Base-by-base conservation (phyloP, 768 basidiomycete species). In the Hericium coralloides region DNA sequence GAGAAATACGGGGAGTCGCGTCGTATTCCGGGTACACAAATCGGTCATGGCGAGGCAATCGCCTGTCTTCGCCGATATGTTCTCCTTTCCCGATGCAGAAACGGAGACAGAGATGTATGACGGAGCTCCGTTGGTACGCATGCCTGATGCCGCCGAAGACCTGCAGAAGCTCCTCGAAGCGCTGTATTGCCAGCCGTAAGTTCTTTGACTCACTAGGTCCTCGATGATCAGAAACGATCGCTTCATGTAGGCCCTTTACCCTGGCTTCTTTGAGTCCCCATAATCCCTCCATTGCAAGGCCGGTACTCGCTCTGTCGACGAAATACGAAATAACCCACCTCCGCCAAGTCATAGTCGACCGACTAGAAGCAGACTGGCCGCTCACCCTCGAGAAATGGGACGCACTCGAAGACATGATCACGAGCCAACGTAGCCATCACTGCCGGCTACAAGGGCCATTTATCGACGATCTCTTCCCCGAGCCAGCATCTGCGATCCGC, bases 321-420 rank as follows among this genome's bases (percentile, higher is more conserved):
- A 45, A 54, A 58, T 70, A 22, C 67, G 67, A 50, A 65, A 68
- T 51, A 65, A 17, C 14, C 25, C 31, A 18, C 49, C 52, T 22
- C 25, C 49, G 52, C 39, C 20, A 58, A 10, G 26, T 18, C 55
- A 17, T 48, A 66, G 67, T 2, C 65, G 66, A n/a, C 58, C 65
- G 14, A 66, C 66, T 3, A 65, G 66, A 60, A 66, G 65, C 38
- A 66, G 67, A 2, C 67, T 67, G 43, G 43, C 64, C 60, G 9
- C 66, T 63, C 49, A 67, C 67, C 22, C 66, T 68, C 59, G 64
- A 62, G 12, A 65, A 69, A 55, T 67, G 66, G 68, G 68, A 69
- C 62, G 62, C 64, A 2, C 65, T 45, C n/a, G 43, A 45, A 17
- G n/a, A n/a, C 9, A 20, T 18, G 18, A 2, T 17, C 15, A 17